Evolutionary conservation across 371 early-diverging fungal species (phyloP), one percentile per base, ranked within the genome.

Genomic region (Zopfochytrium polystomum): DNA sequence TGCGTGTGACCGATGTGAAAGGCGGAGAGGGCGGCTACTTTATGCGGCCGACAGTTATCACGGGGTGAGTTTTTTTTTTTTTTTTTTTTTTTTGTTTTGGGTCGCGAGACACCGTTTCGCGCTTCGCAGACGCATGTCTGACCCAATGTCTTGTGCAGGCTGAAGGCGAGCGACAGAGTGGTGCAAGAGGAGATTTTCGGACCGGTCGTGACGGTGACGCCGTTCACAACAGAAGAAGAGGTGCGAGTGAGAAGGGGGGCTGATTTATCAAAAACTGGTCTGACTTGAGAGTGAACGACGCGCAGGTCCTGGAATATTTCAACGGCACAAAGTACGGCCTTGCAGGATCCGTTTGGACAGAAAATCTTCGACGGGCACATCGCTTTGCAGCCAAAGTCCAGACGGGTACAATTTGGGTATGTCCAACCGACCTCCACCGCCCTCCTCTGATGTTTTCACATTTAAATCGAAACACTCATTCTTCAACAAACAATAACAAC

Each of bases 131-230:
- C n/a, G n/a, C n/a, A n/a, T n/a, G n/a, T n/a, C n/a, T n/a, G n/a
- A n/a, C n/a, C n/a, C n/a, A n/a, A n/a, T n/a, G n/a, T n/a, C n/a
- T n/a, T n/a, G n/a, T n/a, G n/a, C n/a, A n/a, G n/a, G n/a, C 67
- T 88, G 6, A 58, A 65, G 0, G 82, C 84, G 13, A 57, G 71
- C 35, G 79, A 81, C 53, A 67, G 83, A 7, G 68, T 87, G 25
- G 82, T 85, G 34, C 82, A 79, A n/a, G 90, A 92, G 62, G 92
- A 93, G 66, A 90, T 93, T 9, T 94, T 92, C 79, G 92, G 76
- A 22, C 77, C 77, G 5, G 74, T 88, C 0, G 84, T 93, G n/a
- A 80, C 86, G 26, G 71, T 94, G 20, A 67, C 78, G 20, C 86
- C 89, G 0, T 94, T 91, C 63, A 79, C 83, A 31, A 76, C 79